Evolutionary conservation across 2,329 filamentous ascomycete genomes (phyloP).

Genomic region (Trichocomaceae sp.): DNA sequence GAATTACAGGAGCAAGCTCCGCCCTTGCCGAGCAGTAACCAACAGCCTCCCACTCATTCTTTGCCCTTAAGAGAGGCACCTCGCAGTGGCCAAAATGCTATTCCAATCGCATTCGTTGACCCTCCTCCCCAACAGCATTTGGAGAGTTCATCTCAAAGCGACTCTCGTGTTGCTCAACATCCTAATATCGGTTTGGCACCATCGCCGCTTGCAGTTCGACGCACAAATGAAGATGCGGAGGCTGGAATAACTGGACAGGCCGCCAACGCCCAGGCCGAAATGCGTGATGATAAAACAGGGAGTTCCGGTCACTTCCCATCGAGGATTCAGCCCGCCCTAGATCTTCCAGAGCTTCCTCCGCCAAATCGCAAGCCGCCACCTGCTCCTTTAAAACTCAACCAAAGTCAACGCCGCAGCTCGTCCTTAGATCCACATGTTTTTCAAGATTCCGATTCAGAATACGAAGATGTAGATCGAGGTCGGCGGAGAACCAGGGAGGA

Average conservation of each 20-base stretch:
- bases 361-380: conserved; percentile 76
- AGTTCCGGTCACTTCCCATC: neutral
- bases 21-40: conserved; percentile 24
- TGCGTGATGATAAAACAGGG: neutral
- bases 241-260: neutral
- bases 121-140: neutral
- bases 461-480: conserved; percentile 72
- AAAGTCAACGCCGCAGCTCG: conserved; percentile 35
- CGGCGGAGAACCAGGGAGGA: conserved; percentile 80
- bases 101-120: neutral
- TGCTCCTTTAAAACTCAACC: conserved; percentile 68
- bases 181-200: neutral
- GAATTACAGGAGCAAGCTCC: conserved; percentile 54
- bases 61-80: neutral
- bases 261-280: neutral
- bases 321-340: neutral
- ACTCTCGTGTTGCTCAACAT: neutral
- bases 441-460: conserved; percentile 73
- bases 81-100: neutral
- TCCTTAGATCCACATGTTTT: conserved; percentile 41
- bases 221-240: neutral
- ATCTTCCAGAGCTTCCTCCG: conserved; percentile 37
- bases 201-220: neutral
- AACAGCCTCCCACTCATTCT: conserved; percentile 14
- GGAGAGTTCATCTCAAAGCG: neutral